A percentile compares a stretch with the other conserved stretches of the same genome.
Evolutionary conservation across 1,284 basidiomycete species (phyloP).

Genomic region (Ustilago shanxiensis): DNA sequence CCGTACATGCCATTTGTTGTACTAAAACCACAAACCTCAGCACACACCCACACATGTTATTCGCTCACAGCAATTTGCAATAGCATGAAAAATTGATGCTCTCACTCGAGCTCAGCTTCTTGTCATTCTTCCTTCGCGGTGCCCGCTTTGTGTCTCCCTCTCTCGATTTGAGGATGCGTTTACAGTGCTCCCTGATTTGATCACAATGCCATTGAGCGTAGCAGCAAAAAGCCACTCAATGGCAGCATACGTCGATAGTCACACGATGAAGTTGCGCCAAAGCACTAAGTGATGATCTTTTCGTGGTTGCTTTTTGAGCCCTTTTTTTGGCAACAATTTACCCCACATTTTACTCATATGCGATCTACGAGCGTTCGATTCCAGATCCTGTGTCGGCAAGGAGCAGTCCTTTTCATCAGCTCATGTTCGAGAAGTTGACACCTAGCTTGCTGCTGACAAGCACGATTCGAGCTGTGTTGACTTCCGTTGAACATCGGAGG

Average conservation of each 20-base stretch:
- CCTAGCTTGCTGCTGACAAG: too few species aligned
- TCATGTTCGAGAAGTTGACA: too few species aligned
- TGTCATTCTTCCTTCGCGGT: neutral
- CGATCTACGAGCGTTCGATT: too few species aligned
- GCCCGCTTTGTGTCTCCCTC: neutral
- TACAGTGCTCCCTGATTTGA: too few species aligned
- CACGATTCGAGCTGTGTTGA: too few species aligned
- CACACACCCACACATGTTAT: slow-evolving; percentile 22
- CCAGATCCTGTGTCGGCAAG: too few species aligned
- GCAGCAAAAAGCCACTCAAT: too few species aligned
- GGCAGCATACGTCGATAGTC: neutral
- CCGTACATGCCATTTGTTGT: slow-evolving; percentile 22
- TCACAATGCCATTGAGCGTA: too few species aligned
- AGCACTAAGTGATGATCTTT: neutral
- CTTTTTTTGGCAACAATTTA: neutral
- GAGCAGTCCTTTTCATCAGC: too few species aligned
- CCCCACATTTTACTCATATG: too few species aligned
- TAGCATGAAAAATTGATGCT: slow-evolving; percentile 39
- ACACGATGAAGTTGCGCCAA: neutral
- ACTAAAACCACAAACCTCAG: slow-evolving; percentile 37
- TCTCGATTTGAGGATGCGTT: too few species aligned
- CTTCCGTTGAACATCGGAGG: too few species aligned
- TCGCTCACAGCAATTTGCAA: slow-evolving; percentile 20
- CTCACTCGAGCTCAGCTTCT: slow-evolving; percentile 34
- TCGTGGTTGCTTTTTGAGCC: neutral